Evolutionary conservation across 345 rosid species (phyloP).

Genomic region (Pistacia atlantica): DNA sequence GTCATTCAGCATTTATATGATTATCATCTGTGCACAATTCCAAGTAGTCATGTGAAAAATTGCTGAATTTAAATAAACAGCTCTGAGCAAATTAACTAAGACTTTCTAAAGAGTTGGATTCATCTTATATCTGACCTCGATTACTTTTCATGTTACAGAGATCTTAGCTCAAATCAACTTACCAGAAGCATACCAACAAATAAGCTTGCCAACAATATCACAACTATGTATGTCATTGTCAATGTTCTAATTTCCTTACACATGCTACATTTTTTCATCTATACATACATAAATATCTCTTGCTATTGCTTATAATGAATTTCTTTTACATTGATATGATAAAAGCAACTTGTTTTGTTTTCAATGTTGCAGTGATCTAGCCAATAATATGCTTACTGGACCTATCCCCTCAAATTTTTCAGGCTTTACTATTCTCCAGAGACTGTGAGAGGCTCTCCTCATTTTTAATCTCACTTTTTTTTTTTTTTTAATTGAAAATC

Average conservation of each 20-base stretch:
- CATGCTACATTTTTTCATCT: no score
- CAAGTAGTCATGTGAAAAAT: no score
- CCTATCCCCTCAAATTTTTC: slow-evolving; percentile 56
- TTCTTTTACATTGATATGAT: background rate
- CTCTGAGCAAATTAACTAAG: background rate
- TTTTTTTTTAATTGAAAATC: background rate
- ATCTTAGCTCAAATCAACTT: no score
- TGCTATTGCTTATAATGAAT: background rate
- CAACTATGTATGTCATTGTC: no score
- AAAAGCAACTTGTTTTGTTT: slow-evolving; percentile 9
- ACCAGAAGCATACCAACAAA: no score
- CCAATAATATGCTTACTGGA: slow-evolving; percentile 54
- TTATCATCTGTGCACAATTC: no score
- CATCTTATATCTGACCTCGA: no score
- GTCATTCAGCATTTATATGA: background rate
- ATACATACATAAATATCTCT: no score
- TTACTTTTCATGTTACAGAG: no score
- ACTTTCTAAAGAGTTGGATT: no score
- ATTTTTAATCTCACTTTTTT: background rate
- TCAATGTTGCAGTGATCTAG: slow-evolving; percentile 47
- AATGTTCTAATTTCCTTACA: no score
- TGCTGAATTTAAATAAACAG: background rate
- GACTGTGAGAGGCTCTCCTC: slow-evolving; percentile 39
- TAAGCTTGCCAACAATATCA: no score
- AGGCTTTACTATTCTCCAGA: slow-evolving; percentile 55